Percentiles rank a stretch among this genome's conserved stretches.
Conservation (phyloP, 768 basidiomycete species). For the Ramaria sp. region DNA sequence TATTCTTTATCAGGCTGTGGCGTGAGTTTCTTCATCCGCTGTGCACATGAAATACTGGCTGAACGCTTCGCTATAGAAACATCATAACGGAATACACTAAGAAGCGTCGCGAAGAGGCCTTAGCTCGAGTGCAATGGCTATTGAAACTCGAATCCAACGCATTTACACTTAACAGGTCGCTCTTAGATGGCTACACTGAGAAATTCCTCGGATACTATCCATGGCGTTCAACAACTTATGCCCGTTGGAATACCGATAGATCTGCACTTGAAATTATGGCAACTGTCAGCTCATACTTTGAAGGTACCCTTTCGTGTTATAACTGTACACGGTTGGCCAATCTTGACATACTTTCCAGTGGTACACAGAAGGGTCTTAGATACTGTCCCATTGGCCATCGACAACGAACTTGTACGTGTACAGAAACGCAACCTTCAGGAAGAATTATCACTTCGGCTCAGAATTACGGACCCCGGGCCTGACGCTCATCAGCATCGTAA, state of each 20-base stretch:
- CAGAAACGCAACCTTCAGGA: constrained; percentile 35
- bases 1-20: constrained; percentile 36
- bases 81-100: constrained; percentile 43
- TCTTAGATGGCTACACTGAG: constrained; percentile 34
- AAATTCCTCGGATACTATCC: constrained; percentile 45
- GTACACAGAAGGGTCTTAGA: constrained; percentile 52
- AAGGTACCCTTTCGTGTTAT: constrained; percentile 32
- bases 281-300: constrained; percentile 62
- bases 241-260: constrained; percentile 27
- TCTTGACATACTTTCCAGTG: constrained; percentile 24
- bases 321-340: background rate
- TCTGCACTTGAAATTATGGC: constrained; percentile 58
- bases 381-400: constrained; percentile 45
- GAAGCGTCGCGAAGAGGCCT: constrained; percentile 27
- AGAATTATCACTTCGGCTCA: constrained; percentile 37
- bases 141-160: constrained; percentile 39
- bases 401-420: constrained; percentile 45
- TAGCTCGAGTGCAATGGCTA: constrained; percentile 37
- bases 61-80: constrained; percentile 23
- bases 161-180: constrained; percentile 41
- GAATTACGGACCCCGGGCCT: constrained; percentile 35
- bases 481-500: constrained; percentile 38
- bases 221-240: constrained; percentile 4
- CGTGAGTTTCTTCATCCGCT: constrained; percentile 20
- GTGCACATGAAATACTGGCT: background rate